Evolutionary conservation across 371 early-diverging fungal species (phyloP), one percentile per base, ranked within the genome.

Genomic region (Mortierella sp.): DNA sequence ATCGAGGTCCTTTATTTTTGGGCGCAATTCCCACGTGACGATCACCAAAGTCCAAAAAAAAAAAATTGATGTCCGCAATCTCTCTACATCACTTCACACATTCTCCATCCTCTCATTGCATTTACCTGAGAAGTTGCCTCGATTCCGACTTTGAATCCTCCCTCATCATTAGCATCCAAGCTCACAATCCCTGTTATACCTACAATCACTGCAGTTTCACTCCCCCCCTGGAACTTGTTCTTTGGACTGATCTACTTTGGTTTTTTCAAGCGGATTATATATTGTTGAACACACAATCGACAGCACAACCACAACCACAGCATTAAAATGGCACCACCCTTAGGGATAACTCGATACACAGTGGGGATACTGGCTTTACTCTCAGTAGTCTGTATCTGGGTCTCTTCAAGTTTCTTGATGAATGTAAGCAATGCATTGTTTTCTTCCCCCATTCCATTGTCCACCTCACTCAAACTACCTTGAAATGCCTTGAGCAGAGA

Each of bases 341-440:
- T 54, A 49, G 73, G 75, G 67, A 60, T 51, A 39, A 69, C 73
- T 62, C 83, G 87, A 61, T 90, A 86, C 68, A 85, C 75, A 28
- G 57, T 90, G 49, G 95, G 95, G 14, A 85, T 94, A 24, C 55
- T 90, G 5, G 86, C 90, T 9, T 83, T 94, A 47, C 84, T 93
- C 32, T 85, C 87, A n/a, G 95, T 95, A 0, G 94, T 94, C 47
- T 78, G 92, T 67, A 92, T 95, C 64, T 95, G 95, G 95, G 94
- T 94, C 14, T 85, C 89, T 2, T 94, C 94, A 59, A 93, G 94
- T 22, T 95, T 94, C 84, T 86, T 94, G n/a, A 91, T 94, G 86
- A 93, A 88, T 81, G 91, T 92, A 89, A 81, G 87, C 39, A 37
- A 8, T 55, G 10, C 22, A 26, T 26, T 55, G 8, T 26, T 12